Conservation (phyloP, 2,329 filamentous ascomycete genomes). For the Nigrospora oryzae region DNA sequence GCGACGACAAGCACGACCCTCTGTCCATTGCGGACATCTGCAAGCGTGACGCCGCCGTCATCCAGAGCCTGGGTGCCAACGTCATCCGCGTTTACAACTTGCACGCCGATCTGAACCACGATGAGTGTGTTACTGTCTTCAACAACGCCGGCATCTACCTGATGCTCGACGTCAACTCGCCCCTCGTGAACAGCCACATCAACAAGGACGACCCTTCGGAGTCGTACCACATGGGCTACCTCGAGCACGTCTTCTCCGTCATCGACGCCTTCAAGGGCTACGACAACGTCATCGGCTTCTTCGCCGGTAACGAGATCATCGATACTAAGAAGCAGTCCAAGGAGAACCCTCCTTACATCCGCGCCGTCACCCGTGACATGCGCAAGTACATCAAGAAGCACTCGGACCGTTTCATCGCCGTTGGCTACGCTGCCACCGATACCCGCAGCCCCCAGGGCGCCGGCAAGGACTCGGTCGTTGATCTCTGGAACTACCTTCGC, state of each 20-base stretch:
- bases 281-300: conserved; percentile 59
- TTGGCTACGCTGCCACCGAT: conserved; percentile 71
- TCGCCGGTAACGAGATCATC: conserved; percentile 70
- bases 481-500: conserved; percentile 65
- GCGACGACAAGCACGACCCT: conserved; percentile 34
- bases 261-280: conserved; percentile 56
- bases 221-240: conserved; percentile 46
- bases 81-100: conserved; percentile 58
- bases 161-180: conserved; percentile 56
- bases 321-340: conserved; percentile 51
- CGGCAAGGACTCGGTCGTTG: conserved; percentile 33
- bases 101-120: conserved; percentile 52
- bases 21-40: conserved; percentile 46
- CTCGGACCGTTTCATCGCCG: conserved; percentile 56
- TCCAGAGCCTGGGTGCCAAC: conserved; percentile 55
- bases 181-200: conserved; percentile 44
- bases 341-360: conserved; percentile 54
- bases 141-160: conserved; percentile 58
- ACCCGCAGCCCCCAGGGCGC: background rate
- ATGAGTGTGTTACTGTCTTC: conserved; percentile 55
- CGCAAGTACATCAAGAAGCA: conserved; percentile 68
- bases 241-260: conserved; percentile 54
- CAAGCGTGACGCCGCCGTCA: conserved; percentile 52
- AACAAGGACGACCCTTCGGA: conserved; percentile 41
- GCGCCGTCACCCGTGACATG: conserved; percentile 65